Percentiles rank a stretch among this genome's conserved stretches.
Evolutionary conservation across 78 protist species (phyloP).

Genomic region (Speleostelium caveatum): DNA sequence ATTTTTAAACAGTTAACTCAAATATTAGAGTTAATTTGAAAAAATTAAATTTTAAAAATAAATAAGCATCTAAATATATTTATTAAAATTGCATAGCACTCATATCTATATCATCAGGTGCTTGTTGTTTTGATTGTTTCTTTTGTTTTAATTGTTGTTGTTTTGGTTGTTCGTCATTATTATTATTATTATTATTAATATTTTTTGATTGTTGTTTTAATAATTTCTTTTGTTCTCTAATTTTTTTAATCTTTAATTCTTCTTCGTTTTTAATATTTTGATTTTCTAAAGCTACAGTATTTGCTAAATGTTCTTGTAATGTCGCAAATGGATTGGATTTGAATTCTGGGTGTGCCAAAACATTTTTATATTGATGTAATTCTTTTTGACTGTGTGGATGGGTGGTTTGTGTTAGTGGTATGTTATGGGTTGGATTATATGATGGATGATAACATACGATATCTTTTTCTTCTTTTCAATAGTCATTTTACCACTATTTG

Average conservation of each 20-base stretch:
- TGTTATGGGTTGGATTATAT: background rate
- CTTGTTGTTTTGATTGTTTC: too few species aligned
- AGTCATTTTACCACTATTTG: constrained; percentile 31
- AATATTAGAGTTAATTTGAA: too few species aligned
- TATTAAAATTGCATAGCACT: too few species aligned
- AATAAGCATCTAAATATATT: too few species aligned
- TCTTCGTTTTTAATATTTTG: constrained; percentile 44
- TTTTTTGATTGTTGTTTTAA: background rate
- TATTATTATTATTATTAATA: too few species aligned
- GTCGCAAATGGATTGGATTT: constrained; percentile 59
- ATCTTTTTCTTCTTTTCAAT: constrained; percentile 67
- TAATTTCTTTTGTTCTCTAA: too few species aligned
- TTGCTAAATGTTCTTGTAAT: constrained; percentile 59
- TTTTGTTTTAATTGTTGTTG: too few species aligned
- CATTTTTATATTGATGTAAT: constrained; percentile 62
- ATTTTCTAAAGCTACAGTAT: constrained; percentile 37
- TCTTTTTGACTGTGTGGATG: constrained; percentile 10
- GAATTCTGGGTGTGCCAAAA: constrained; percentile 64
- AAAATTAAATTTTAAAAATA: too few species aligned
- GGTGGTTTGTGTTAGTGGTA: background rate
- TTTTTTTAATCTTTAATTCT: background rate
- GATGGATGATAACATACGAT: constrained; percentile 2
- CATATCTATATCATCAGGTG: too few species aligned
- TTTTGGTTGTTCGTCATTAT: too few species aligned
- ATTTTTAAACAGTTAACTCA: too few species aligned